Conservation (phyloP, 345 rosid species). For the Lepidium sativum region DNA sequence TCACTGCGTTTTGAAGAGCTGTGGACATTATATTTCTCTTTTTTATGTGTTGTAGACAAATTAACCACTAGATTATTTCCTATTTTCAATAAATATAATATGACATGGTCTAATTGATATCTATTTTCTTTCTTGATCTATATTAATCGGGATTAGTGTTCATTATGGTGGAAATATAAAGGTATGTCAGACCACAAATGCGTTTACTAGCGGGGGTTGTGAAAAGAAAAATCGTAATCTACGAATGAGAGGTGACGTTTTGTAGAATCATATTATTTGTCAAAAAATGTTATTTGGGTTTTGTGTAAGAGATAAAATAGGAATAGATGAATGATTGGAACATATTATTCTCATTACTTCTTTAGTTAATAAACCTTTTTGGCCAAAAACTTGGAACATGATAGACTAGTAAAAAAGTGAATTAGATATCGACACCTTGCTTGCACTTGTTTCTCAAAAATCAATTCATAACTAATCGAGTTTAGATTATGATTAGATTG, state of each 20-base stretch:
- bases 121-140: no score
- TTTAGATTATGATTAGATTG: conserved; percentile 4
- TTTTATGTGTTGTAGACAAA: neutral
- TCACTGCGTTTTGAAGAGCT: conserved; percentile 22
- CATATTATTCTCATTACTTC: neutral
- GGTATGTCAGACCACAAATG: no score
- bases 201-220: no score
- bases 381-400: neutral
- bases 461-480: neutral
- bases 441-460: conserved; percentile 6
- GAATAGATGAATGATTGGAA: neutral
- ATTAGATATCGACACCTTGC: neutral
- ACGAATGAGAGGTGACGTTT: neutral
- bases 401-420: neutral
- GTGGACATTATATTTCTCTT: conserved; percentile 6
- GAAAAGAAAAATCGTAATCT: neutral
- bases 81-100: neutral
- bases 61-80: neutral
- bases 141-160: neutral
- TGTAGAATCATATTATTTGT: no score
- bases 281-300: neutral
- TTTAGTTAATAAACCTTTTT: neutral
- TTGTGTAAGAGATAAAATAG: neutral
- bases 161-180: neutral
- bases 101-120: neutral